Percentiles rank a stretch among this genome's conserved stretches.
Conservation (phyloP, 2,329 filamentous ascomycete species). For the Cadophora malorum region DNA sequence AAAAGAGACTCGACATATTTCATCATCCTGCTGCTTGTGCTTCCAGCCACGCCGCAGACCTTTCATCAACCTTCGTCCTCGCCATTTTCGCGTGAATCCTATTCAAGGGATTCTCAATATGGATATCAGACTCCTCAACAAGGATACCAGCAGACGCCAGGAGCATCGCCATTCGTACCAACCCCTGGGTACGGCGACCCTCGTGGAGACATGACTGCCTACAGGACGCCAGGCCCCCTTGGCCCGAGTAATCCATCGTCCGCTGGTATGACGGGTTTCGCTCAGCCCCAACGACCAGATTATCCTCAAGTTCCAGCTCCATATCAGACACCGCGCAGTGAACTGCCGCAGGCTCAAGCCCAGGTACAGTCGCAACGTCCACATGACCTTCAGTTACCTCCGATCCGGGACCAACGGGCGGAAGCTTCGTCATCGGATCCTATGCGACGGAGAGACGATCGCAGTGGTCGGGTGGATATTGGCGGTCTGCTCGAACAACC, state of each 20-base stretch:
- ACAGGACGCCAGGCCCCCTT: slow-evolving; percentile 37
- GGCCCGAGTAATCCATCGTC: slow-evolving; percentile 41
- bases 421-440: slow-evolving; percentile 39
- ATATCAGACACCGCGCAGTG: slow-evolving; percentile 61
- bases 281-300: slow-evolving; percentile 53
- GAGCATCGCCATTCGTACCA: slow-evolving; percentile 35
- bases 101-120: slow-evolving; percentile 43
- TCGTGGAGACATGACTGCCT: slow-evolving; percentile 39
- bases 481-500: slow-evolving; percentile 66
- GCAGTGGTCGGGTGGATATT: slow-evolving; percentile 63
- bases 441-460: slow-evolving; percentile 54
- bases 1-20: slow-evolving; percentile 69
- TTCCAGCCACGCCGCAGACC: slow-evolving; percentile 38
- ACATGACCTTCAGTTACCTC: slow-evolving; percentile 50
- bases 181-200: slow-evolving; percentile 37
- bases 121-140: slow-evolving; percentile 41
- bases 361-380: slow-evolving; percentile 43
- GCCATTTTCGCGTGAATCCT: slow-evolving; percentile 40
- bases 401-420: slow-evolving; percentile 48
- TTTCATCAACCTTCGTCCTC: slow-evolving; percentile 39
- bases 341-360: slow-evolving; percentile 48
- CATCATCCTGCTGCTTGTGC: slow-evolving; percentile 53
- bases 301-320: slow-evolving; percentile 49
- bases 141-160: slow-evolving; percentile 35
- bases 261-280: slow-evolving; percentile 53